Base-by-base conservation (phyloP, 306 rosid genomes). In the Glycyrrhiza uralensis region DNA sequence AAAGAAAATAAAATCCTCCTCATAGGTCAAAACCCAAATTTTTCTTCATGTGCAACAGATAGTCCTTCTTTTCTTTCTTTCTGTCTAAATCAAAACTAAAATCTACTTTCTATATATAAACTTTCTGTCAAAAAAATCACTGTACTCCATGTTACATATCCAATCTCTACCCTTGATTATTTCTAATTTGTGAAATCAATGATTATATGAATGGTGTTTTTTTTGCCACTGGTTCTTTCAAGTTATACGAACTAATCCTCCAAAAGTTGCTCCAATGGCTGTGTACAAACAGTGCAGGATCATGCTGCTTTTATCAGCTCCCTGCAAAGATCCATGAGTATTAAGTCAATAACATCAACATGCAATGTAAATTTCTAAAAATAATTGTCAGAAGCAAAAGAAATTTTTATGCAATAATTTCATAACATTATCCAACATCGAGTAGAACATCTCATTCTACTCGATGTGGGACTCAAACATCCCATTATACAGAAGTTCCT, bases 271-370 rank as follows among this genome's bases (percentile, higher is more conserved):
- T 64, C 47, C 71, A 38, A 55, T 44, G 9, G 36, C 17, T 71
- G 69, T 67, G 18, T 24, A 58, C 32, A 9, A 59, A 67, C 59
- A 58, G 69, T 68, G 52, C 38, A 38, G 29, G 14, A 67, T 63
- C 60, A 1, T 35, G 24, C 28, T 59, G n/a, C 71, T 74, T 52
- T 52, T 51, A 26, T 63, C n/a, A n/a, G n/a, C 20, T 69, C 15
- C 78, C 84, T 80, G 75, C 78, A 80, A 20, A 70, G 4, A 65
- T 24, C 18, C 12, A 6, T 12, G 33, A 38, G 20, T 15, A 69
- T 35, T 38, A 29, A 7, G 57, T 35, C 42, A 80, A 30, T 39
- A 60, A 74, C 52, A 69, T 11, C 51, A 41, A 33, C 23, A 1
- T 4, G 4, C 10, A 69, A 77, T 18, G 1, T 57, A 7, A 7